A percentile compares a stretch with the other conserved stretches of the same genome.
Conservation (phyloP, 495 filamentous ascomycete species). For the Podospora pseudoanserina region DNA sequence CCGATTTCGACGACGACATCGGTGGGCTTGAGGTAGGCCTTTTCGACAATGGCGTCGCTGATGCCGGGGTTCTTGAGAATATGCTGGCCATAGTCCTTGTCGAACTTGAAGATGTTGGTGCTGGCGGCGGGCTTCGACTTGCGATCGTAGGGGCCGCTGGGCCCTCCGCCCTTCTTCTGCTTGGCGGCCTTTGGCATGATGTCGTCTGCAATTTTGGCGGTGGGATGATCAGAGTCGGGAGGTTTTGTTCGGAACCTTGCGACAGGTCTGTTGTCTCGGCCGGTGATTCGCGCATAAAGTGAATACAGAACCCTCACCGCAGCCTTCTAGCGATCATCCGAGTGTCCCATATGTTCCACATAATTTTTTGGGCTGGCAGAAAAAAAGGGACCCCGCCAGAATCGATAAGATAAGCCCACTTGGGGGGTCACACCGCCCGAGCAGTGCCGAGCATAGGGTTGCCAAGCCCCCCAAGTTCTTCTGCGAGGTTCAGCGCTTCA, state of each 20-base stretch:
- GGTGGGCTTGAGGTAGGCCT: conserved; percentile 84
- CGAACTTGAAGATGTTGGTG: conserved; percentile 79
- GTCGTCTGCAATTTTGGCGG: not conserved
- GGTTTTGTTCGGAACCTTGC: not conserved
- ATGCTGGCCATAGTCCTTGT: conserved; percentile 67
- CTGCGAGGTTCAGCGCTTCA: not conserved
- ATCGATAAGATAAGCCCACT: conserved; percentile 26
- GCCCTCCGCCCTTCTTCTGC: conserved; percentile 56
- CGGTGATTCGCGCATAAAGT: not conserved
- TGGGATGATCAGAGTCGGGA: conserved; percentile 5
- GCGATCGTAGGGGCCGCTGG: conserved; percentile 55
- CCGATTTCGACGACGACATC: conserved; percentile 58
- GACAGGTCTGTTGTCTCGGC: not conserved
- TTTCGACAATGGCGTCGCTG: conserved; percentile 76
- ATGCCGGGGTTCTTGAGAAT: conserved; percentile 95
- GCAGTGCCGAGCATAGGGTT: not conserved
- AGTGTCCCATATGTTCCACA: conserved; percentile 4
- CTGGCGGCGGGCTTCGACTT: conserved; percentile 46
- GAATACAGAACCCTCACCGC: conserved; percentile 7
- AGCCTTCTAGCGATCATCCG: conserved; percentile 4
- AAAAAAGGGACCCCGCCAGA: conserved; percentile 30
- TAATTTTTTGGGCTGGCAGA: conserved; percentile 28
- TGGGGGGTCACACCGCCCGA: not conserved
- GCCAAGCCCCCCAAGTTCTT: not conserved
- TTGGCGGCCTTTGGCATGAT: conserved; percentile 60